A percentile compares a stretch with the other conserved stretches of the same genome.
These are phyloP conservation scores for Colletotrichum sublineola DNA, from an alignment of 2,329 filamentous ascomycete species.

Conservation along the genomic window DNA sequence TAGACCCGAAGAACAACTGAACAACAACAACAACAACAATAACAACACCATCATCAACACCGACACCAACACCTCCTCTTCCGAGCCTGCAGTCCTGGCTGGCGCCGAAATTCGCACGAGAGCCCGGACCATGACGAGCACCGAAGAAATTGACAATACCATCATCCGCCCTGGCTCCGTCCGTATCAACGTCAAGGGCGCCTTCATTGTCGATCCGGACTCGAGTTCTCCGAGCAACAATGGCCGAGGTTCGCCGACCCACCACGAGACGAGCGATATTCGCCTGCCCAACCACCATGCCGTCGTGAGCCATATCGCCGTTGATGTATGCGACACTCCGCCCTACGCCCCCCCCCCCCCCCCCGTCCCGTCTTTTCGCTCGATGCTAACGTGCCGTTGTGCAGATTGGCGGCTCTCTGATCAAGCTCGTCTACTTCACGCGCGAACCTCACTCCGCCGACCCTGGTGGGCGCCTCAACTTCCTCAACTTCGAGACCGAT, in stretches of 20 bases:
- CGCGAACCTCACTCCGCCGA: slow-evolving; percentile 84
- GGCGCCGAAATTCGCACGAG: slow-evolving; percentile 33
- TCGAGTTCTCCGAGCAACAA: slow-evolving; percentile 64
- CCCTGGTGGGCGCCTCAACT: slow-evolving; percentile 91
- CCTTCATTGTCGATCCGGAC: slow-evolving; percentile 94
- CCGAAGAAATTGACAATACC: slow-evolving; percentile 71
- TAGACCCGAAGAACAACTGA: slow-evolving; percentile 29
- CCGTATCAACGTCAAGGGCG: slow-evolving; percentile 95
- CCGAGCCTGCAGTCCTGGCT: slow-evolving; percentile 24
- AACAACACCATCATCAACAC: background rate
- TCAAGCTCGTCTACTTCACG: slow-evolving; percentile 97
- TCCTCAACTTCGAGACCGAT: slow-evolving; percentile 96
- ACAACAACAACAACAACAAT: slow-evolving; percentile 6
- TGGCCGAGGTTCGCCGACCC: slow-evolving; percentile 62
- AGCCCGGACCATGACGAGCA: slow-evolving; percentile 59
- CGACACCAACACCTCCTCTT: slow-evolving; percentile 1
- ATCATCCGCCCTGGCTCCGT: slow-evolving; percentile 78
- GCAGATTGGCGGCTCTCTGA: slow-evolving; percentile 94
- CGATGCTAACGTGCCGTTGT: slow-evolving; percentile 20
- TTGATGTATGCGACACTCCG: slow-evolving; percentile 76
- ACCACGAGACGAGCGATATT: slow-evolving; percentile 88
- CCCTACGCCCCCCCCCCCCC: background rate
- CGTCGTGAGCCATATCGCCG: slow-evolving; percentile 95
- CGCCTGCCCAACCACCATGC: slow-evolving; percentile 95
- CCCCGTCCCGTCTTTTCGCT: slow-evolving; percentile 44